Evolutionary conservation across 208 protist species (phyloP).

Genomic region (Trypanosoma caninum): DNA sequence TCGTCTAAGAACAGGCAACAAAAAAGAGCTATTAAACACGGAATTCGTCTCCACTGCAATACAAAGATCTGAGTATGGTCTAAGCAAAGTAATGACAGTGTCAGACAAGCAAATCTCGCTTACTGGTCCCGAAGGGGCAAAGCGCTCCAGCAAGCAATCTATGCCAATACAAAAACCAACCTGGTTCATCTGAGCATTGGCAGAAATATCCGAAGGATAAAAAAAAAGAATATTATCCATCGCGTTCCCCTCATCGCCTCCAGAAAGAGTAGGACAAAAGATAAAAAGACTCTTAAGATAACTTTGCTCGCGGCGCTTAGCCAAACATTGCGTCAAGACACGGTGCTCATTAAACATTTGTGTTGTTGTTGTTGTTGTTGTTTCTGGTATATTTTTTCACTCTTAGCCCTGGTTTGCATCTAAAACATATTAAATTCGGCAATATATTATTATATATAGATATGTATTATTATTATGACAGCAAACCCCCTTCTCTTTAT

Average conservation of each 20-base stretch:
- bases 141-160: constrained; percentile 30
- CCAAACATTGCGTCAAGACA: not conserved
- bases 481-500: not conserved
- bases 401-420: not conserved
- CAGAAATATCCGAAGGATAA: constrained; percentile 28
- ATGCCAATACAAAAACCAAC: constrained; percentile 71
- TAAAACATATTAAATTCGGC: not conserved
- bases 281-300: constrained; percentile 40
- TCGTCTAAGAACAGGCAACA: constrained; percentile 10
- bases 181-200: constrained; percentile 56
- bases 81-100: constrained; percentile 12
- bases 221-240: constrained; percentile 74
- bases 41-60: constrained; percentile 20
- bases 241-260: constrained; percentile 41
- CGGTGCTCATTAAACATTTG: not conserved
- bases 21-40: constrained; percentile 11
- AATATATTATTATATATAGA: not conserved
- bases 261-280: constrained; percentile 50
- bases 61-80: constrained; percentile 18
- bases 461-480: not conserved
- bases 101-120: constrained; percentile 18
- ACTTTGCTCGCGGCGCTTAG: not conserved
- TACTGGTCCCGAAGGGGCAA: constrained; percentile 18
- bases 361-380: not conserved
- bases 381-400: not conserved